phyloP scores from a whole-genome alignment of 1,284 basidiomycete genomes.

The Neonothopanus nambi region DNA sequence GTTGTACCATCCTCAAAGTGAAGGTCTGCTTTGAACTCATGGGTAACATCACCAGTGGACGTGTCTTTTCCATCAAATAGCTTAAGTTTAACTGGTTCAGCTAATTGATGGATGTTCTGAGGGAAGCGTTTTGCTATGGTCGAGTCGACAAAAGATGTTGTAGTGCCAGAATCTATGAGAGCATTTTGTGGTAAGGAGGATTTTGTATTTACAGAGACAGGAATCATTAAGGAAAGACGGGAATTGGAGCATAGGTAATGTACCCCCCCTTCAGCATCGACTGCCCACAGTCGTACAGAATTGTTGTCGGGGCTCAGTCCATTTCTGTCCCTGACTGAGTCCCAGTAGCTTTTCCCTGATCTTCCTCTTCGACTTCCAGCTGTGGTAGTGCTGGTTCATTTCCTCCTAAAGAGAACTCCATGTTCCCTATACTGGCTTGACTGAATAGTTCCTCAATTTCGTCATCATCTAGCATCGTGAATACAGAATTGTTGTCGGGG shows the following conservation, averaged over 20 bases:
- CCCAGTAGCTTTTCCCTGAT: constrained; percentile 3
- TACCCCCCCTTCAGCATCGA: background rate
- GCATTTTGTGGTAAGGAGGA: background rate
- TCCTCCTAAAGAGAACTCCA: too few relatives aligned
- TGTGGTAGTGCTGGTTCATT: too few relatives aligned
- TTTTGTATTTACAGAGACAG: background rate
- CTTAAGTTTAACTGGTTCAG: background rate
- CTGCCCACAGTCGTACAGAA: background rate
- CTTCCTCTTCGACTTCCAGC: background rate
- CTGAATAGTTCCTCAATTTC: too few relatives aligned
- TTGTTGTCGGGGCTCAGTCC: background rate
- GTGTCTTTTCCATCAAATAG: constrained; percentile 1
- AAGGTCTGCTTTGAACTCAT: background rate
- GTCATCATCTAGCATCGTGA: too few relatives aligned
- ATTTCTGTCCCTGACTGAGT: background rate
- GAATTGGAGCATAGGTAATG: background rate
- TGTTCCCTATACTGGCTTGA: too few relatives aligned
- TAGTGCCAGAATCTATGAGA: background rate
- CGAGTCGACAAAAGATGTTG: background rate
- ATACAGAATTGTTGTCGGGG: too few relatives aligned
- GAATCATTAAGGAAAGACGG: background rate
- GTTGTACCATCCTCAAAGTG: background rate
- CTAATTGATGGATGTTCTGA: background rate
- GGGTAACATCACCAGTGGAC: background rate
- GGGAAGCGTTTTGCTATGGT: background rate